Evolutionary conservation across 352 stramenopile genomes (phyloP).

Genomic region (Phytophthora ohioensis): DNA sequence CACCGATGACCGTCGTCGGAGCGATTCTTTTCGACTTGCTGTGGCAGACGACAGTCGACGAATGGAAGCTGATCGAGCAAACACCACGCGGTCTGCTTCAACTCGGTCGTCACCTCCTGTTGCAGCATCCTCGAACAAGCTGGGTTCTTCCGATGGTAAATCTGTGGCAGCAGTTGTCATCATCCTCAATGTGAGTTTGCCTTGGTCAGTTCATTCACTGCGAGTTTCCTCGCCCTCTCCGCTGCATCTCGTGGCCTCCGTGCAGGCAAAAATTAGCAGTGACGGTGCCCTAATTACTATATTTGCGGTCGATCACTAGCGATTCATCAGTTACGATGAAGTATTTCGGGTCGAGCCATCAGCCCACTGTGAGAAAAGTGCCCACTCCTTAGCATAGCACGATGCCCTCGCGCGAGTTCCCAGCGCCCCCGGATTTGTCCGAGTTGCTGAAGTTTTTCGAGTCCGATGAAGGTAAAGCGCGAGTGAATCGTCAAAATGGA

Average conservation of each 20-base stretch:
- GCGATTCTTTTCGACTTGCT: slow-evolving; percentile 15
- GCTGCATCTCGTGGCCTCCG: slow-evolving; percentile 1
- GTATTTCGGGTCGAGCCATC: slow-evolving; percentile 24
- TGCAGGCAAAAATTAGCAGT: slow-evolving; percentile 16
- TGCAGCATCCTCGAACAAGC: slow-evolving; percentile 7
- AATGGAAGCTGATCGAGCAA: slow-evolving; percentile 51
- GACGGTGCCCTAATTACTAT: slow-evolving; percentile 16
- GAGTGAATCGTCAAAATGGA: slow-evolving; percentile 20
- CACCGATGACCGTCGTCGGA: slow-evolving; percentile 17
- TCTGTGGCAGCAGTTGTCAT: slow-evolving; percentile 12
- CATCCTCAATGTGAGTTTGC: slow-evolving; percentile 4
- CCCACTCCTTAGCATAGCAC: not conserved
- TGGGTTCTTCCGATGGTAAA: slow-evolving; percentile 6
- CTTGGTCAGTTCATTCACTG: slow-evolving; percentile 18
- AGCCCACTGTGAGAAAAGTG: slow-evolving; percentile 8
- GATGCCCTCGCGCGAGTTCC: slow-evolving; percentile 43
- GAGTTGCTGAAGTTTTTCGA: slow-evolving; percentile 62
- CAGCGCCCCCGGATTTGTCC: slow-evolving; percentile 51
- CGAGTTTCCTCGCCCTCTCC: slow-evolving; percentile 5
- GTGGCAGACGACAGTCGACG: slow-evolving; percentile 39
- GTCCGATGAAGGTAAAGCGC: slow-evolving; percentile 35
- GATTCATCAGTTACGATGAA: slow-evolving; percentile 24
- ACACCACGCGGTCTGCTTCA: slow-evolving; percentile 45
- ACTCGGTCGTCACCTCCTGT: slow-evolving; percentile 32
- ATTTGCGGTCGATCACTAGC: slow-evolving; percentile 18